Base-by-base conservation (phyloP, 1,284 basidiomycete species). In the Xanthoconium separans region DNA sequence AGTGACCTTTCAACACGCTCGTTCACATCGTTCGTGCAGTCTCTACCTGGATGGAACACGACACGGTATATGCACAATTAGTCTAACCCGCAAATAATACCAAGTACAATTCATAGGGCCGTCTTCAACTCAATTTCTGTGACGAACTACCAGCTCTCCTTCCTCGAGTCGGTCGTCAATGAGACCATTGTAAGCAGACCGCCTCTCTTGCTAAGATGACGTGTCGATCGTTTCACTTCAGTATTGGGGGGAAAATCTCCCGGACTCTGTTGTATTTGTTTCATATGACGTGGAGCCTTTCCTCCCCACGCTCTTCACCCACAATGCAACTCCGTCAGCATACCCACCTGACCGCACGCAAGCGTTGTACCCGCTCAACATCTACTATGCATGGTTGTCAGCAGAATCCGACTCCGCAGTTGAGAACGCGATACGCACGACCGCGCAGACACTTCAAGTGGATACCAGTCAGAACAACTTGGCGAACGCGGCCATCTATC, bases 261-360 rank as follows among this genome's bases (percentile, higher is more conserved):
- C 20, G 8, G n/a, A 47, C 8, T 68, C 73, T 50, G 60, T 71
- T 54, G 13, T 16, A 30, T 46, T 50, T 29, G 10, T 57, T 27
- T 80, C 78, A 12, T 84, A 82, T 60, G 77, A 74, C 51, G 71
- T 83, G 54, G 81, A 86, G 56, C 79, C 81, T 5, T 84, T 85
- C 75, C 71, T 81, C 6, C 65, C 77, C 1, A 63, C 61, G 22
- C 59, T 81, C 54, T 74, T 79, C 61, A 63, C 65, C 2, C 76
- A 81, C 59, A 72, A 66, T 47, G 54, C 66, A 13, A 66, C 63
- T 5, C 59, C 64, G 4, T 71, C 80, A 2, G 80, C 81, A 1
- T 84, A 75, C 61, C 81, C 81, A 6, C 76, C 79, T 2, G 61
- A 68, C 16, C 77, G 82, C 50, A 56, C 65, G 2, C 61, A 57